Conservation (phyloP, 495 filamentous ascomycete genomes). For the Hapsidospora chrysogenum region DNA sequence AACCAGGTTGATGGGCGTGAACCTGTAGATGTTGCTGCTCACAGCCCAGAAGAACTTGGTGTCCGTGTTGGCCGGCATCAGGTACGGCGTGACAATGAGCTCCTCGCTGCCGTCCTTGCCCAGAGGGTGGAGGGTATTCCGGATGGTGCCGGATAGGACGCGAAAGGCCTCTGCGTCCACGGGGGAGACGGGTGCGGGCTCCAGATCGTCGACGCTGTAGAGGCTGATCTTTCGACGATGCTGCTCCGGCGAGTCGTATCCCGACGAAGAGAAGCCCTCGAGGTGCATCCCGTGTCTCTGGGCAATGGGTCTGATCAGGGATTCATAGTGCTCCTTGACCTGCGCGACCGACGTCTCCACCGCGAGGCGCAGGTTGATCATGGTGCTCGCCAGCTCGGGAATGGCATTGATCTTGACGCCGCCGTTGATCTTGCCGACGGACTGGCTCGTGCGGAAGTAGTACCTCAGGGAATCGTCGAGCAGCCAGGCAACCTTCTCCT, state of each 20-base stretch:
- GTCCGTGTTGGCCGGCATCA: conserved; percentile 66
- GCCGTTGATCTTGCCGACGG: conserved; percentile 41
- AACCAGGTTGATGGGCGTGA: no score
- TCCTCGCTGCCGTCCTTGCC: conserved; percentile 43
- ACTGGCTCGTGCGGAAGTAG: conserved; percentile 26
- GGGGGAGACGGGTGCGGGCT: conserved; percentile 52
- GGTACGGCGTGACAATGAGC: conserved; percentile 48
- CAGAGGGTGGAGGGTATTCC: conserved; percentile 20
- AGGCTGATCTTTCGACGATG: no score
- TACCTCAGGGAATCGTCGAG: conserved; percentile 21
- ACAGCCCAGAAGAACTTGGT: no score
- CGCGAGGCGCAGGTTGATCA: conserved; percentile 55
- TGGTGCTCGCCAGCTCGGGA: conserved; percentile 42
- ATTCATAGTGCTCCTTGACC: conserved; percentile 33
- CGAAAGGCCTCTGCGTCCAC: conserved; percentile 25
- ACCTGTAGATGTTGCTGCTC: no score
- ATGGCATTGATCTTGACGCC: conserved; percentile 57
- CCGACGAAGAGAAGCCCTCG: conserved; percentile 34
- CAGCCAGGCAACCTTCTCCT: no score
- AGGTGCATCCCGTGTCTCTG: conserved; percentile 41
- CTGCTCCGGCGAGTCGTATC: conserved; percentile 24
- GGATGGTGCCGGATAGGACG: conserved; percentile 44
- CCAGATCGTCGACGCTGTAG: conserved; percentile 18
- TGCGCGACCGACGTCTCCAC: conserved; percentile 39
- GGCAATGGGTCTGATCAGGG: conserved; percentile 35